These are phyloP conservation scores for Ramaria sp. DNA, from an alignment of 768 basidiomycete species.

Conservation along the genomic window DNA sequence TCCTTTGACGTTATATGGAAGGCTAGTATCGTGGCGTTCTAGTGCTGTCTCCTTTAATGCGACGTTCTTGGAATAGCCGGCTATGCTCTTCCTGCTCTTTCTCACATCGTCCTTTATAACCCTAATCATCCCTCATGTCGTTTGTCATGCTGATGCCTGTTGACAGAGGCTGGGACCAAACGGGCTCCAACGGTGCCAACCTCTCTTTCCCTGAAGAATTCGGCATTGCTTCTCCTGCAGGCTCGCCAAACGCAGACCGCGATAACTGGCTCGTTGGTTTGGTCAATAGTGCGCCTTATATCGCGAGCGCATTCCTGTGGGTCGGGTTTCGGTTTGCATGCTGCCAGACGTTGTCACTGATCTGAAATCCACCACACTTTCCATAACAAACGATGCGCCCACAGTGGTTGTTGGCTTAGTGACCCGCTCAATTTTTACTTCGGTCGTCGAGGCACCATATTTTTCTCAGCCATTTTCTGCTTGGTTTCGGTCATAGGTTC, in stretches of 20 bases:
- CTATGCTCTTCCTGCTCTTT: slow-evolving; percentile 57
- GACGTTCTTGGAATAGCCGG: slow-evolving; percentile 54
- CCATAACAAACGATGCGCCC: not conserved
- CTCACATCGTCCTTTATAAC: too few relatives aligned
- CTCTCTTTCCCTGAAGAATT: slow-evolving; percentile 49
- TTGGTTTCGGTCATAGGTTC: slow-evolving; percentile 44
- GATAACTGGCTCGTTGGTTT: slow-evolving; percentile 69
- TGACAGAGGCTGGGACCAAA: slow-evolving; percentile 15
- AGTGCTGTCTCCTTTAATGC: too few relatives aligned
- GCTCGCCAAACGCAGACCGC: slow-evolving; percentile 23
- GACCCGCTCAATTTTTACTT: slow-evolving; percentile 54
- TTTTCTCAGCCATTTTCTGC: slow-evolving; percentile 34
- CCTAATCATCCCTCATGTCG: slow-evolving; percentile 16
- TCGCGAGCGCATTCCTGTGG: slow-evolving; percentile 22
- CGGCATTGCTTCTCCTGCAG: slow-evolving; percentile 31
- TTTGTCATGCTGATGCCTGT: slow-evolving; percentile 18
- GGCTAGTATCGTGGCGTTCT: too few relatives aligned
- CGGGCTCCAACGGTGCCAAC: slow-evolving; percentile 48
- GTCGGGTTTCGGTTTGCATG: slow-evolving; percentile 22
- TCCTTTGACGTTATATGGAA: slow-evolving; percentile 15
- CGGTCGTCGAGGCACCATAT: slow-evolving; percentile 44
- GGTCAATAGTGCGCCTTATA: slow-evolving; percentile 57
- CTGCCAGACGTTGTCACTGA: slow-evolving; percentile 19
- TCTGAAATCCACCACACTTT: slow-evolving; percentile 35
- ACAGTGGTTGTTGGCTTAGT: slow-evolving; percentile 51